These are phyloP conservation scores for Extremus antarcticus DNA, from an alignment of 495 filamentous ascomycete species.

Conservation along the genomic window DNA sequence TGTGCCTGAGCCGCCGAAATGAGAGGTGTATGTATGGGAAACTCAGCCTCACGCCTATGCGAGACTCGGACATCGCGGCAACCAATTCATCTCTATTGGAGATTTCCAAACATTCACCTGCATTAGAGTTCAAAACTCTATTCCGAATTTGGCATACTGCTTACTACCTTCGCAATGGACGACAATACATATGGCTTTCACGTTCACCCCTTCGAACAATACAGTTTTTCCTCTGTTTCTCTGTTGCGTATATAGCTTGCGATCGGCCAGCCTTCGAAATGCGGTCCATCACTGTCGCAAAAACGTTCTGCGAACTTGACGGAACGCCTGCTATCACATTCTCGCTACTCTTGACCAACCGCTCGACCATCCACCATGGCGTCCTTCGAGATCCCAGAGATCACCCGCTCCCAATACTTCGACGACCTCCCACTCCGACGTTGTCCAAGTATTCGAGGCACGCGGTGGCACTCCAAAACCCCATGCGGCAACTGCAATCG, in stretches of 20 bases:
- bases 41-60: too few species aligned
- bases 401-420: not conserved
- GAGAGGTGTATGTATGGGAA: too few species aligned
- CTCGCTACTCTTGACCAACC: not conserved
- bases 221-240: not conserved
- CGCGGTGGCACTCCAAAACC: not conserved
- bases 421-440: not conserved
- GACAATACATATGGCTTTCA: not conserved
- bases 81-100: too few species aligned
- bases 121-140: not conserved
- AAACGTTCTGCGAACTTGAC: too few species aligned
- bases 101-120: not conserved
- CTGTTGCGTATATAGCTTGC: not conserved
- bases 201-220: not conserved
- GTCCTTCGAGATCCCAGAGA: not conserved
- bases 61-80: too few species aligned
- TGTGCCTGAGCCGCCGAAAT: conserved; percentile 5
- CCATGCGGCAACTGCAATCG: not conserved
- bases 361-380: not conserved
- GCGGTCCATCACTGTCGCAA: too few species aligned
- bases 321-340: not conserved
- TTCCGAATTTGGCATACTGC: not conserved
- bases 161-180: not conserved
- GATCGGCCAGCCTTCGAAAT: too few species aligned
- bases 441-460: not conserved